Evolutionary conservation across 306 rosid genomes (phyloP).

Genomic region (Coriaria nepalensis): DNA sequence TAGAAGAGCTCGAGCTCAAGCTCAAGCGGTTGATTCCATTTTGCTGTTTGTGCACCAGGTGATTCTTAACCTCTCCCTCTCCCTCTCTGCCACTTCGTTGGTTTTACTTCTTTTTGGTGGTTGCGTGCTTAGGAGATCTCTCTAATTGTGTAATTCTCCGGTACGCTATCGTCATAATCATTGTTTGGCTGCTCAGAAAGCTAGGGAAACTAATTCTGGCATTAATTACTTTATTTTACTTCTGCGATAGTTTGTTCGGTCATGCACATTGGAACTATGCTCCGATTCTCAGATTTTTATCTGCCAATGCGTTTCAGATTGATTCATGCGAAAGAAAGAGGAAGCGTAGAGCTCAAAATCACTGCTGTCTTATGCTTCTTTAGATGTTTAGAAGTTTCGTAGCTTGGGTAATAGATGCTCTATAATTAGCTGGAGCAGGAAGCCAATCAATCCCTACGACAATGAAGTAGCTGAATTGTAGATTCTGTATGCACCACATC

Average conservation of each 20-base stretch:
- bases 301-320: slow-evolving; percentile 12
- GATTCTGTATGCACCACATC: background rate
- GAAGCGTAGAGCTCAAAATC: slow-evolving; percentile 2
- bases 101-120: background rate
- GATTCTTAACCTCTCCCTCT: slow-evolving; percentile 13
- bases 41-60: slow-evolving; percentile 8
- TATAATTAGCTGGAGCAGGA: slow-evolving; percentile 2
- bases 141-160: background rate
- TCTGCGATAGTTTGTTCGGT: background rate
- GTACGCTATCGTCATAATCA: background rate
- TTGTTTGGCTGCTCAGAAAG: slow-evolving; percentile 2
- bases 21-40: background rate
- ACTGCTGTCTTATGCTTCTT: background rate
- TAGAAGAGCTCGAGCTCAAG: slow-evolving; percentile 3
- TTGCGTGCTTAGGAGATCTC: background rate
- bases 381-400: background rate
- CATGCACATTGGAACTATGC: background rate
- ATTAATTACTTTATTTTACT: background rate
- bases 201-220: background rate
- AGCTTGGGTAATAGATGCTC: slow-evolving; percentile 7
- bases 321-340: slow-evolving; percentile 15
- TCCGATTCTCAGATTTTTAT: background rate
- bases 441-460: slow-evolving; percentile 2
- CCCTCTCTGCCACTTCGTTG: background rate
- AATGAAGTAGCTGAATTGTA: slow-evolving; percentile 7